A percentile compares a stretch with the other conserved stretches of the same genome.
These are phyloP conservation scores for Achaetomium macrosporum DNA, from an alignment of 2,329 filamentous ascomycete genomes.

Conservation along the genomic window DNA sequence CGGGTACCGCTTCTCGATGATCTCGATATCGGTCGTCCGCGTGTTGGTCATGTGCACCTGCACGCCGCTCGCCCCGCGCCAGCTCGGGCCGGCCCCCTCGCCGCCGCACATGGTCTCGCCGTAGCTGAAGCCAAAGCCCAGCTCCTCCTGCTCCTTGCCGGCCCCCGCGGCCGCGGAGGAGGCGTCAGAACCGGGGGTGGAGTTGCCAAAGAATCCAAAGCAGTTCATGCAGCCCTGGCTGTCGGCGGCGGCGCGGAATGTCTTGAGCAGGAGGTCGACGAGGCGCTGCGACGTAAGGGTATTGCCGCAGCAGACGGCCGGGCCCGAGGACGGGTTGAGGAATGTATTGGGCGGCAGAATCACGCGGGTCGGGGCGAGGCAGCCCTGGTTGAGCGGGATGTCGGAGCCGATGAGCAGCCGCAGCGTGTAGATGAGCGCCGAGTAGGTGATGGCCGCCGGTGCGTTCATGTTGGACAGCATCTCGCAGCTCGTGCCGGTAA, in stretches of 20 bases:
- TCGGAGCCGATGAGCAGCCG: conserved; percentile 74
- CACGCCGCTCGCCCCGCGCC: conserved; percentile 70
- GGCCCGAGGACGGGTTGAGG: conserved; percentile 67
- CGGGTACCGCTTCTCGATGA: conserved; percentile 72
- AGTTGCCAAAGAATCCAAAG: conserved; percentile 71
- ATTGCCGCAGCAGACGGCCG: conserved; percentile 78
- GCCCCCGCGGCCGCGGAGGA: too few relatives aligned
- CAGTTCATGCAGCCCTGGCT: conserved; percentile 80
- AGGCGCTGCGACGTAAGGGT: conserved; percentile 75
- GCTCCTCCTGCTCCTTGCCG: conserved; percentile 33
- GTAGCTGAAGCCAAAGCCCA: conserved; percentile 74
- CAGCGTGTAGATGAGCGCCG: conserved; percentile 80
- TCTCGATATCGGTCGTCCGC: conserved; percentile 72
- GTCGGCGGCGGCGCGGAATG: conserved; percentile 73
- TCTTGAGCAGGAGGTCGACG: conserved; percentile 76
- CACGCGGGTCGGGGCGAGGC: conserved; percentile 69
- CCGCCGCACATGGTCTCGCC: conserved; percentile 82
- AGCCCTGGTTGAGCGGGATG: conserved; percentile 83
- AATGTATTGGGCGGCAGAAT: conserved; percentile 66
- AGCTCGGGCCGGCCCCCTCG: conserved; percentile 63
- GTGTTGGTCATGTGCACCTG: conserved; percentile 86
- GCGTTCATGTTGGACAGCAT: conserved; percentile 74
- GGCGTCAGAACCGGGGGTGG: conserved; percentile 28
- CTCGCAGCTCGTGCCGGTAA: conserved; percentile 67
- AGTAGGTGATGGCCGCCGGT: conserved; percentile 69